These are phyloP conservation scores for Pythium biforme DNA, from an alignment of 352 stramenopile species.

Conservation along the genomic window DNA sequence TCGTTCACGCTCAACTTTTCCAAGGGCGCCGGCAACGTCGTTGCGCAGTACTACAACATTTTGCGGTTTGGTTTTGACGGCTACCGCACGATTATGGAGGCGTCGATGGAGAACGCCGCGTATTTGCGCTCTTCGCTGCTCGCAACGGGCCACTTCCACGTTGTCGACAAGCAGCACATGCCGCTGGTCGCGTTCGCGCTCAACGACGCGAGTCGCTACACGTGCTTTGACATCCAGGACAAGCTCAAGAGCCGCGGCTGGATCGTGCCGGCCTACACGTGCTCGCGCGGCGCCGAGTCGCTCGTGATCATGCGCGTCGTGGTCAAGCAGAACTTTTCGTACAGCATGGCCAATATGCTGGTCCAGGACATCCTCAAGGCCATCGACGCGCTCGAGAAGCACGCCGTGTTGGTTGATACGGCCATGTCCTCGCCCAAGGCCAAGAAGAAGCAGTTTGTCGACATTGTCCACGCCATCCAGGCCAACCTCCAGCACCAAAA, in stretches of 20 bases:
- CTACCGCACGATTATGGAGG: slow-evolving; percentile 87
- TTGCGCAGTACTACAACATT: slow-evolving; percentile 94
- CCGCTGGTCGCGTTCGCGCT: slow-evolving; percentile 86
- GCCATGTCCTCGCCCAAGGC: slow-evolving; percentile 80
- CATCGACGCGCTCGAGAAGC: slow-evolving; percentile 78
- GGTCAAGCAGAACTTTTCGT: slow-evolving; percentile 90
- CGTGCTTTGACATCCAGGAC: slow-evolving; percentile 91
- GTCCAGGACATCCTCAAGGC: slow-evolving; percentile 85
- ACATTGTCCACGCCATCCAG: slow-evolving; percentile 68
- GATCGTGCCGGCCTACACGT: slow-evolving; percentile 91
- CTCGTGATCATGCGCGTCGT: slow-evolving; percentile 90
- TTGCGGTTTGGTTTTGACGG: slow-evolving; percentile 89
- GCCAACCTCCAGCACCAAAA: slow-evolving; percentile 73
- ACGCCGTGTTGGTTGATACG: slow-evolving; percentile 69
- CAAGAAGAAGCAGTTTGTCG: slow-evolving; percentile 61
- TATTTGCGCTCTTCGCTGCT: slow-evolving; percentile 75
- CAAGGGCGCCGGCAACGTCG: slow-evolving; percentile 86
- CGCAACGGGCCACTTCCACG: slow-evolving; percentile 82
- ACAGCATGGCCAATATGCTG: slow-evolving; percentile 88
- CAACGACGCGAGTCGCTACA: slow-evolving; percentile 77
- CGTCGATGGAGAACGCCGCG: slow-evolving; percentile 85
- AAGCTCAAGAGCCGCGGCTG: slow-evolving; percentile 83
- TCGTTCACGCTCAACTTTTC: slow-evolving; percentile 95
- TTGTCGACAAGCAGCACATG: slow-evolving; percentile 91
- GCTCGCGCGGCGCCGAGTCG: slow-evolving; percentile 75